Evolutionary conservation across 768 basidiomycete species (phyloP).

Genomic region (Mycena epipterygia): DNA sequence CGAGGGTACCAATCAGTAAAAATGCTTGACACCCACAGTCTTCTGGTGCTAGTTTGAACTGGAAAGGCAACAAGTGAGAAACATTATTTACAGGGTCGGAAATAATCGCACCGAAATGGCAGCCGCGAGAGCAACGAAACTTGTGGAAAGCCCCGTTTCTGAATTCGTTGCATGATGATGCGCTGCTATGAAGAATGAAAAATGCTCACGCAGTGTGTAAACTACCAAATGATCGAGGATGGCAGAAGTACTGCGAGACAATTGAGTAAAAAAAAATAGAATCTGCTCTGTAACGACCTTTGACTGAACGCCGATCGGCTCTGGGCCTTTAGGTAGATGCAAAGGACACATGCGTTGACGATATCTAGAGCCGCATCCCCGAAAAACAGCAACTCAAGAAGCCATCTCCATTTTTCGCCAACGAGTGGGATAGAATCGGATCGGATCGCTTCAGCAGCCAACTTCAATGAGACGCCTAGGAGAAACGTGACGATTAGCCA

Average conservation of each 20-base stretch:
- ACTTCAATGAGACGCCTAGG: slow-evolving; percentile 7
- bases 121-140: slow-evolving; percentile 30
- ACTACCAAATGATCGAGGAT: slow-evolving; percentile 23
- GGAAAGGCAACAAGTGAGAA: background rate
- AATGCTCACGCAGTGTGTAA: slow-evolving; percentile 31
- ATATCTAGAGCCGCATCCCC: slow-evolving; percentile 29
- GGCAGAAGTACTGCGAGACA: slow-evolving; percentile 11
- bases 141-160: slow-evolving; percentile 34
- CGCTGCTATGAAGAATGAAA: background rate
- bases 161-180: background rate
- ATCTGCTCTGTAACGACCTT: background rate
- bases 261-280: background rate
- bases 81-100: no score
- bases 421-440: slow-evolving; percentile 17
- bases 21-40: slow-evolving; percentile 10
- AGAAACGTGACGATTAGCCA: slow-evolving; percentile 24
- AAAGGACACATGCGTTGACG: slow-evolving; percentile 25
- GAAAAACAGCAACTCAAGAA: slow-evolving; percentile 28
- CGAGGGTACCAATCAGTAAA: background rate
- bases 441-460: slow-evolving; percentile 15
- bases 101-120: slow-evolving; percentile 26
- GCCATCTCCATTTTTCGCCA: slow-evolving; percentile 9
- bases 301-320: slow-evolving; percentile 23
- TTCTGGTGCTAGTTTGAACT: slow-evolving; percentile 31
- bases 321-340: slow-evolving; percentile 27